Conservation (phyloP, 805 yeast species). For the Metahyphopichia silvanorum region DNA sequence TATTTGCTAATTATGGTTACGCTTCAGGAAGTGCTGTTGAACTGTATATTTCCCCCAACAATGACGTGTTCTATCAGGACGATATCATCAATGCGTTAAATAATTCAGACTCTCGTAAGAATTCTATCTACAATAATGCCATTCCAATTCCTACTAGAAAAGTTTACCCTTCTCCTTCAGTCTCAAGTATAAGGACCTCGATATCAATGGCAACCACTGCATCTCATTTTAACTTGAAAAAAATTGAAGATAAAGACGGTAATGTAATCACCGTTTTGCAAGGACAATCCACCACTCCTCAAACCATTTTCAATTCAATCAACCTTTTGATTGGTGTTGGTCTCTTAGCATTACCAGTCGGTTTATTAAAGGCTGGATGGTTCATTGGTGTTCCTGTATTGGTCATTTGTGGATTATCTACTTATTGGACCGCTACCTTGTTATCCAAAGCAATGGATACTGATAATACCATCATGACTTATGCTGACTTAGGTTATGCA, state of each 20-base stretch:
- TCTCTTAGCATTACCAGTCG: conserved; percentile 62
- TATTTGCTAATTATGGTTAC: conserved; percentile 10
- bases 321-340: conserved; percentile 70
- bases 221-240: conserved; percentile 53
- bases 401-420: conserved; percentile 57
- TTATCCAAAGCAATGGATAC: conserved; percentile 75
- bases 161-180: conserved; percentile 37
- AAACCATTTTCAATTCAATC: conserved; percentile 73
- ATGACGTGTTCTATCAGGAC: conserved; percentile 40
- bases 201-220: conserved; percentile 36
- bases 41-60: conserved; percentile 8
- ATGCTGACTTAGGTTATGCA: conserved; percentile 86
- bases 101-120: conserved; percentile 24
- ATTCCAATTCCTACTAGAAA: conserved; percentile 25
- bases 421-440: conserved; percentile 74
- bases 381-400: conserved; percentile 60
- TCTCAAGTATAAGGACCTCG: conserved; percentile 40
- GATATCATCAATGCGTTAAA: conserved; percentile 27
- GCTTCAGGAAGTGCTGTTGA: conserved; percentile 14
- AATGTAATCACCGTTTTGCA: conserved; percentile 66
- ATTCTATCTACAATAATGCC: conserved; percentile 14
- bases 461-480: conserved; percentile 76
- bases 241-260: conserved; percentile 70
- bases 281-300: conserved; percentile 80
- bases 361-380: conserved; percentile 64